phyloP scores from a whole-genome alignment of 495 filamentous ascomycete species.

The Penicillium alfredii region DNA sequence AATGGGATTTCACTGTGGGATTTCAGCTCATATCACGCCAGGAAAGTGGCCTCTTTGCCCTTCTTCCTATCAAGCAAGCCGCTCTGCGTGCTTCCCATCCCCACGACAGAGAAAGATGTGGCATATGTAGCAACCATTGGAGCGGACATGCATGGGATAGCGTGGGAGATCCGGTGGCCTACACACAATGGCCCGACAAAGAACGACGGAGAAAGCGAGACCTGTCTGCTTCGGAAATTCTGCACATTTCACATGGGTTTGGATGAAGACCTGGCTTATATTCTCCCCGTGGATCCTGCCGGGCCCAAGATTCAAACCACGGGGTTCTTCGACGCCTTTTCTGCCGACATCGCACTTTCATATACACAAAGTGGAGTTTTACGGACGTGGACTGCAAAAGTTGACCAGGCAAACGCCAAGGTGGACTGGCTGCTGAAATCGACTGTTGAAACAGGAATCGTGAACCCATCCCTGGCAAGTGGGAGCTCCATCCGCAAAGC shows the following conservation, averaged over 20 bases:
- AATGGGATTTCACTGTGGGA: constrained; percentile 78
- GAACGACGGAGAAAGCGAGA: constrained; percentile 14
- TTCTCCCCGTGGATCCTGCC: constrained; percentile 86
- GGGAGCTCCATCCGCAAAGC: constrained; percentile 84
- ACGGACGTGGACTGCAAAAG: constrained; percentile 79
- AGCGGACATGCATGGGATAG: constrained; percentile 75
- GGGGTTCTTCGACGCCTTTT: constrained; percentile 84
- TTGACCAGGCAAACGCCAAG: constrained; percentile 48
- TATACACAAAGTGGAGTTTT: constrained; percentile 72
- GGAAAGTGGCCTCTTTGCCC: constrained; percentile 48
- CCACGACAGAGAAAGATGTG: constrained; percentile 43
- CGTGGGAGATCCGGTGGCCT: constrained; percentile 67
- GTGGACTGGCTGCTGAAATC: constrained; percentile 83
- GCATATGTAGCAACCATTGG: constrained; percentile 76
- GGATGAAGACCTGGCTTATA: constrained; percentile 70
- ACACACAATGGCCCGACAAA: constrained; percentile 15
- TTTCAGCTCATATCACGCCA: constrained; percentile 50
- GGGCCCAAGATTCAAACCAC: constrained; percentile 64
- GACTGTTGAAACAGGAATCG: constrained; percentile 73
- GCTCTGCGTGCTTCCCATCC: constrained; percentile 75
- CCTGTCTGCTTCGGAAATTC: constrained; percentile 55
- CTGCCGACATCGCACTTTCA: constrained; percentile 80
- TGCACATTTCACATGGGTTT: constrained; percentile 66
- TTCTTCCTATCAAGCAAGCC: constrained; percentile 67
- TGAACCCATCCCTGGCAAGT: constrained; percentile 69